Evolutionary conservation across 1,139 yeast genomes (phyloP).

Genomic region (Sugiyamaella castrensis): DNA sequence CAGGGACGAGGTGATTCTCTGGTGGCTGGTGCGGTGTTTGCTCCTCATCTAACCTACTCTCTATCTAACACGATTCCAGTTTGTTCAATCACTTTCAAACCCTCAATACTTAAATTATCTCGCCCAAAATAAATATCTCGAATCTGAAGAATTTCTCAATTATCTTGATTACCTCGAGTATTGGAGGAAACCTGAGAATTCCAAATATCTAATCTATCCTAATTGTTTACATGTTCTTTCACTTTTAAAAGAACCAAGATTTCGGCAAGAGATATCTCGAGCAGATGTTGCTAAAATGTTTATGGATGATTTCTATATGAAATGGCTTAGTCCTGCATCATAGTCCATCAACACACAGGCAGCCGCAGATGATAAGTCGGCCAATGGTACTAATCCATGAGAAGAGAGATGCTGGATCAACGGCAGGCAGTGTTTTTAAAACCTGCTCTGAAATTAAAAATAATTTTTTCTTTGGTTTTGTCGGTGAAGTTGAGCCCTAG

Average conservation of each 20-base stretch:
- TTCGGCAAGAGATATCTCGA: constrained; percentile 41
- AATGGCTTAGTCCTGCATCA: constrained; percentile 34
- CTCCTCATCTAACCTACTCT: too few species aligned
- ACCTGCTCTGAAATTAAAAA: too few species aligned
- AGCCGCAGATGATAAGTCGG: too few species aligned
- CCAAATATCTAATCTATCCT: constrained; percentile 65
- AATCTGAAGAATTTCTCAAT: constrained; percentile 57
- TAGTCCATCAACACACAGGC: too few species aligned
- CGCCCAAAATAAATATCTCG: constrained; percentile 69
- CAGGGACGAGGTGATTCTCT: too few species aligned
- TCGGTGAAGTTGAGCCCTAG: too few species aligned
- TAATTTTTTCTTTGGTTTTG: too few species aligned
- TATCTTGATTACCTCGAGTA: constrained; percentile 68
- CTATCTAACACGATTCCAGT: constrained; percentile 33
- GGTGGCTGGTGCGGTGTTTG: too few species aligned
- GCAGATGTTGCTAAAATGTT: constrained; percentile 42
- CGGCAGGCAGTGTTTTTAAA: too few species aligned
- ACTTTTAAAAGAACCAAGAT: constrained; percentile 44
- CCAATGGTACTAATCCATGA: too few species aligned
- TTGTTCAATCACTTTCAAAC: constrained; percentile 78
- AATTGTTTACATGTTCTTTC: constrained; percentile 67
- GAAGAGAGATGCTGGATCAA: too few species aligned
- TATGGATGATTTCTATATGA: constrained; percentile 42
- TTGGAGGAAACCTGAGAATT: constrained; percentile 68
- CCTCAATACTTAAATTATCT: constrained; percentile 70